Base-by-base conservation (phyloP, 345 rosid species). In the Lumnitzera racemosa region DNA sequence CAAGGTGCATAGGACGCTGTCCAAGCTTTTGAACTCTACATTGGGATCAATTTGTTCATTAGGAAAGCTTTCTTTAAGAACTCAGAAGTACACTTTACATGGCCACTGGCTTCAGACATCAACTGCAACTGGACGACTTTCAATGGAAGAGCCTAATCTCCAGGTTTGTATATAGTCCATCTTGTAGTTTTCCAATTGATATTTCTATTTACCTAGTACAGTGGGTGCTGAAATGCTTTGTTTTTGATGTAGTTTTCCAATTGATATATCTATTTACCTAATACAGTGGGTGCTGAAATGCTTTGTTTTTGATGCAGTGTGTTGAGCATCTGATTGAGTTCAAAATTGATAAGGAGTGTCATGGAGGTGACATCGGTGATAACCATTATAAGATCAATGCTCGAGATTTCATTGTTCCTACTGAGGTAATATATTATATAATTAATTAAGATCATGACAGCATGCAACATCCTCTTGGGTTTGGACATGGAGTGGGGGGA, bases 81-180 rank as follows among this genome's bases (percentile, higher is more conserved):
- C 84, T 13, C 88, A 87, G 72, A 92, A 80, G 65, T 80, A 87
- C 74, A 83, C 82, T 50, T 63, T 92, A 51, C 96, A 87, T 65
- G 97, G 98, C 55, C 94, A 65, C 72, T 92, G 96, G 98, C 91
- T 92, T 61, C 98, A 92, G 73, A 89, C 98, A 58, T 92, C 98
- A 27, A 89, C 98, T 20, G 89, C 97, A 54, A 92, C 98, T 47
- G 98, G 98, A 56, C 73, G 98, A 58, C 83, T 92, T 71, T 92
- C 98, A 72, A 92, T 90, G 81, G 98, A 92, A 76, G 98, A 92
- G 76, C 98, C 98, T 65, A 92, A 92, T 81, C 97, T 92, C 76
- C 98, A 92, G 91, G 98, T 92, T 62, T 67, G 67, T 51, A 24
- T 76, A 25, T 48, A 12, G 53, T 23, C 27, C 43, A 5, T 9